Evolutionary conservation across 805 yeast genomes (phyloP), one percentile per base, ranked within the genome.

Genomic region (Vanderwaltozyma tropicalis): DNA sequence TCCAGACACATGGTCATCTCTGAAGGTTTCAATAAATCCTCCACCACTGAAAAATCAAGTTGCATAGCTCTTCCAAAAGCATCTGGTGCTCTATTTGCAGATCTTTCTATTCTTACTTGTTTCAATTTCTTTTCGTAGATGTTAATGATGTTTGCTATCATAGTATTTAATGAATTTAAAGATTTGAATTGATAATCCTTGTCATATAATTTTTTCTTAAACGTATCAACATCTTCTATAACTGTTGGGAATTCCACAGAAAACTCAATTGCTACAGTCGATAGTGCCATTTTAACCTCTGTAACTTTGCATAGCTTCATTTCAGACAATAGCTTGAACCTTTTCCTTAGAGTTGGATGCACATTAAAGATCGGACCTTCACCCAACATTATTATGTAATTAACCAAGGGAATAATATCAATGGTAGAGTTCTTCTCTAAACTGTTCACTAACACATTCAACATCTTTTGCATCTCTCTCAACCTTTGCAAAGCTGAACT

Each of bases 401-500:
- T 64, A 4, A 58, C 41, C 10, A 63, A 43, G 1, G 71, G 67
- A 17, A 61, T 55, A 20, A 59, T 45, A 5, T 49, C 40, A 35
- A 45, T 41, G 3, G 49, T 39, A 4, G 47, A 42, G 12, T 57
- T 41, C 7, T 46, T 45, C 20, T 49, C 47, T 26, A 57, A 40
- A 30, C 45, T 49, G 18, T 46, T 48, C 29, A 50, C 47, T 21
- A 68, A 42, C 1, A 50, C 35, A 18, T 46, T 54, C n/a, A 71
- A 46, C 18, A 64, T 52, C 14, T 63, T 53, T 3, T 59, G 41
- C 32, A 71, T 52, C 25, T 57, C 55, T 27, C 61, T 61, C 19
- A 77, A 48, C 49, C 76, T 77, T 39, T 58, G 51, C 3, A 70
- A 59, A 9, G 76, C 72, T 47, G 74, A 74, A 39, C 68, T 69